Base-by-base conservation (phyloP, 1,284 basidiomycete species). In the Cryptococcus sp. region DNA sequence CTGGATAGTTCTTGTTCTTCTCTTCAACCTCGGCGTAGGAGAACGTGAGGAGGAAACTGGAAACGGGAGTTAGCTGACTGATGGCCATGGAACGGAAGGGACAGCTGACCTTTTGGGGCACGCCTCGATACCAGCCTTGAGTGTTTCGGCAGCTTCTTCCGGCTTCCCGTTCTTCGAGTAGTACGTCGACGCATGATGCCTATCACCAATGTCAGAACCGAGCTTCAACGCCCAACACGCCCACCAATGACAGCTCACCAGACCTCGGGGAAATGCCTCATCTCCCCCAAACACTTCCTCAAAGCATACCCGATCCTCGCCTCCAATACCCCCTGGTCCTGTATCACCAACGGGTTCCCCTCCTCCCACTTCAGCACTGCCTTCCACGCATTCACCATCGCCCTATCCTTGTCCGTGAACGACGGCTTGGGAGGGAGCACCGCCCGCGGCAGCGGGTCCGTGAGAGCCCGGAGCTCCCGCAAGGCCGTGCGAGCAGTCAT, bases 281-380 rank as follows among this genome's bases (percentile, higher is more conserved):
- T 91, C 59, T 73, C 87, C 82, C 65, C 91, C 86, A 61, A 90
- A 80, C 78, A 75, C 63, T 95, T 93, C 60, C 87, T 83, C 75
- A 96, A 92, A 2, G 92, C 90, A 47, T 86, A 85, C 62, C 87
- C 84, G 7, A 97, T 82, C 35, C 95, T 84, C 18, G 81, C 81
- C 49, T 87, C 81, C 37, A 95, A 75, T 5, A 82, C 81, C 2
- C 79, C 74, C 51, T 83, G 81, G 62, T 98, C 93, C 61, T 95
- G 91, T 53, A 96, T 84, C 72, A 92, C 89, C n/a, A 77, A 61
- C 1, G 94, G 96, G 69, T 99, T 98, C 62, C 83, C 82, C 73
- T 96, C 91, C 77, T 99, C 96, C 90, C 91, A 98, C 68, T 91
- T 90, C 50, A 98, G 78, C 73, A 97, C 98, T 2, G 83, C 81